phyloP scores from a whole-genome alignment of 2,329 filamentous ascomycete genomes.

The Chaetomiaceae sp. region DNA sequence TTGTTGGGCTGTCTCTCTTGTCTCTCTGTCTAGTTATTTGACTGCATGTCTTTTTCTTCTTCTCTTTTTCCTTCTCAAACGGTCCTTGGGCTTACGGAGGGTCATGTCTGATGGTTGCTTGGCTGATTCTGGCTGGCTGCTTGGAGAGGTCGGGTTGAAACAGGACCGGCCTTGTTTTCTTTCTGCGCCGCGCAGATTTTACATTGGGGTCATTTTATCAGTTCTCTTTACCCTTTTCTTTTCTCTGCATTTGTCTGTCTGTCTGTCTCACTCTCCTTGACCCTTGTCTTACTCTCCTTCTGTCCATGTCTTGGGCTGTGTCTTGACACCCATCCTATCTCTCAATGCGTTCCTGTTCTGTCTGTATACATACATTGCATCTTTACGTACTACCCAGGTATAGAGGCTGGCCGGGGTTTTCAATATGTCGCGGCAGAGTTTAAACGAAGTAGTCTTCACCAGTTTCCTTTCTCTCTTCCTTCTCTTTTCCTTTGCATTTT shows the following conservation, averaged over 20 bases:
- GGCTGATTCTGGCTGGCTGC: neutral
- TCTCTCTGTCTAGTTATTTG: too few relatives aligned
- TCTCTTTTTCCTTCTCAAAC: neutral
- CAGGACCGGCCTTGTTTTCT: conserved; percentile 2
- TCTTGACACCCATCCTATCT: neutral
- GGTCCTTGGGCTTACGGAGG: too few relatives aligned
- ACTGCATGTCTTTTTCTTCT: too few relatives aligned
- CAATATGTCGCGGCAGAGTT: too few relatives aligned
- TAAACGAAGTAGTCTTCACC: too few relatives aligned
- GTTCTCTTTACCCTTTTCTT: neutral
- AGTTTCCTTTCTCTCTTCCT: neutral
- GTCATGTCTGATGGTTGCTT: neutral
- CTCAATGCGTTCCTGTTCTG: neutral
- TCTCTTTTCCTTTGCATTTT: too few relatives aligned
- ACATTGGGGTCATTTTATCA: too few relatives aligned
- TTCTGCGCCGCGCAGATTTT: neutral
- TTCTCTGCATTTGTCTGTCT: neutral
- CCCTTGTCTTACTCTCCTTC: too few relatives aligned
- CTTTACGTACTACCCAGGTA: too few relatives aligned
- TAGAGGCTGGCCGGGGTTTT: too few relatives aligned
- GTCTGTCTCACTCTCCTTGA: neutral
- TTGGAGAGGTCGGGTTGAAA: conserved; percentile 6
- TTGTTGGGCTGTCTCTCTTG: neutral
- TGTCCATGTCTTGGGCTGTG: neutral
- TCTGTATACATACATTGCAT: neutral